Percentiles rank a stretch among this genome's conserved stretches.
phyloP scores from a whole-genome alignment of 257 asterid genomes.

The Ehretia macrophylla region DNA sequence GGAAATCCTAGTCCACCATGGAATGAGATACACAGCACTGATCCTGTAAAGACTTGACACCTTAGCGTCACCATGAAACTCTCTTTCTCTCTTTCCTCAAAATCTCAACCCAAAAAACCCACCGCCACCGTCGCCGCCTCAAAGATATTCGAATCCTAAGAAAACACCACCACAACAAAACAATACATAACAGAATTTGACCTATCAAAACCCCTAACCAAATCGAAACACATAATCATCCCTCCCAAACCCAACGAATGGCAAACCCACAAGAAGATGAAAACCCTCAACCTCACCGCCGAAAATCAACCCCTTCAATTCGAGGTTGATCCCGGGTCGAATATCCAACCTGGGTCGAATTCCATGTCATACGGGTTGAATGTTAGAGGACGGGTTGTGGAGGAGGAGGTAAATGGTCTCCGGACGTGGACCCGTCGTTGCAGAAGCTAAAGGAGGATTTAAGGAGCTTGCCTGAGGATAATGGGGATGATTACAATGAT shows the following conservation, averaged over 20 bases:
- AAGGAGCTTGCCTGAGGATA: slow-evolving; percentile 51
- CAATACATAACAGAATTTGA: slow-evolving; percentile 57
- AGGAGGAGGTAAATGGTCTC: neutral
- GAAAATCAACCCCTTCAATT: slow-evolving; percentile 43
- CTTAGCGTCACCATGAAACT: slow-evolving; percentile 66
- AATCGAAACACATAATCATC: slow-evolving; percentile 28
- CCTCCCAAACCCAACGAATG: slow-evolving; percentile 62
- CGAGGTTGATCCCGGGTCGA: slow-evolving; percentile 44
- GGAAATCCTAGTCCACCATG: no score
- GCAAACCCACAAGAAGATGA: slow-evolving; percentile 55
- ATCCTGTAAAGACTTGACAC: no score
- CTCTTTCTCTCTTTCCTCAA: slow-evolving; percentile 57
- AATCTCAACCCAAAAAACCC: slow-evolving; percentile 46
- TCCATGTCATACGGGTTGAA: slow-evolving; percentile 63
- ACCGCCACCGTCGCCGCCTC: slow-evolving; percentile 21
- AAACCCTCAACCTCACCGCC: slow-evolving; percentile 41
- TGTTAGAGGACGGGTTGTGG: slow-evolving; percentile 13
- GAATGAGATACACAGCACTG: no score
- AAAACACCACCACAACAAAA: neutral
- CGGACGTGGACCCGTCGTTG: slow-evolving; percentile 40
- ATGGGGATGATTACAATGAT: slow-evolving; percentile 54
- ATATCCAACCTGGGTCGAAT: slow-evolving; percentile 31
- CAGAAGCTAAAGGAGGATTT: slow-evolving; percentile 54
- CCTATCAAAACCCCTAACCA: slow-evolving; percentile 41
- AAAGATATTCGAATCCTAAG: neutral